Base-by-base conservation (phyloP, 352 stramenopile species). In the Paralagenidium karlingii region DNA sequence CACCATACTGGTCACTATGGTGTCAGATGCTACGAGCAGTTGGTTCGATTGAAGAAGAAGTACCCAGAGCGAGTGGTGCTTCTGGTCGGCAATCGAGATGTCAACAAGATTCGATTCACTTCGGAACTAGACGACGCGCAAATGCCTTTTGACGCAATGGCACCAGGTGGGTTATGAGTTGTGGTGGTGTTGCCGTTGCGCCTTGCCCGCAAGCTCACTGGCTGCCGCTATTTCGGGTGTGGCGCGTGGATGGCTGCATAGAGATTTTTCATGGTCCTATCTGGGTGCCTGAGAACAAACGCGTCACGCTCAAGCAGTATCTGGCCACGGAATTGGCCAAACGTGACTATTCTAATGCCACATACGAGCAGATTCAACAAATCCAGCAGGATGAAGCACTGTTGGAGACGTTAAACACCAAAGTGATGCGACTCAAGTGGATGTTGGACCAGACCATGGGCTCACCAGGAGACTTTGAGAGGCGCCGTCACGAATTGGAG, bases 381-480 rank as follows among this genome's bases (percentile, higher is more conserved):
- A 6, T 11, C 26, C n/a, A 32, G 4, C 12, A 19, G 12, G 28
- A 34, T 29, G 10, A 30, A 11, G 19, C 31, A 37, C 24, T 38
- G 15, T 3, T 82, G 3, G 37, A 58, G n/a, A 34, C 36, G 12
- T 58, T 53, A 4, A 91, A 91, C 51, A 82, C 73, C 8, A 82
- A 82, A 47, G 60, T 64, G 24, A 90, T 94, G 45, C 73, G 82
- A 0, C 58, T 96, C 24, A 61, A 79, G 43, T 96, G 80, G 63
- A 95, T 96, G 69, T 57, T 96, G 18, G 59, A 88, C 13, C 68
- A 94, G 36, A 97, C 85, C 0, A 87, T 97, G 71, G 88, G 85
- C 2, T 85, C 82, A 21, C 68, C 86, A 13, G 65, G 78, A 12
- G 90, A 94, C 24, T 96, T 96, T 63, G 80, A 94, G 43, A 75